phyloP scores from a whole-genome alignment of 768 basidiomycete species.

The Ephemerocybe angulata region DNA sequence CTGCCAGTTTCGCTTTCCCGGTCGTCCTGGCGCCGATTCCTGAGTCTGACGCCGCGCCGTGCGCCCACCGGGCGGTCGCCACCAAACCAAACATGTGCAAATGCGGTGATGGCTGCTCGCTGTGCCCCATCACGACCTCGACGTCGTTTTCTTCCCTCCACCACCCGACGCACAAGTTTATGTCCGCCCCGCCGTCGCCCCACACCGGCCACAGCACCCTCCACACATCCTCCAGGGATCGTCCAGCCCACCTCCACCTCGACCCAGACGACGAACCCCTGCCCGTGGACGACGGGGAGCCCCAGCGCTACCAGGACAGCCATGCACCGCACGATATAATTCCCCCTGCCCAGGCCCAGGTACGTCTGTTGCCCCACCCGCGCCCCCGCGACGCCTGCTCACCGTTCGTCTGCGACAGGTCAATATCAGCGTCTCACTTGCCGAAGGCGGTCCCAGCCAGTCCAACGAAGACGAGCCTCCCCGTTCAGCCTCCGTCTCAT shows the following conservation, averaged over 20 bases:
- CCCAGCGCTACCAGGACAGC: conserved; percentile 30
- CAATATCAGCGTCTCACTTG: conserved; percentile 45
- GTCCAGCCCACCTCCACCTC: conserved; percentile 51
- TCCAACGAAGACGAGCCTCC: conserved; percentile 49
- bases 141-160: conserved; percentile 12
- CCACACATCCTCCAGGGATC: conserved; percentile 44
- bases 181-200: conserved; percentile 42
- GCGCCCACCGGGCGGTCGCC: background rate
- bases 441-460: conserved; percentile 29
- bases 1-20: background rate
- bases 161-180: conserved; percentile 26
- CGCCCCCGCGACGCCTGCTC: background rate
- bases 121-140: background rate
- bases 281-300: conserved; percentile 36
- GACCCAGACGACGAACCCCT: conserved; percentile 31
- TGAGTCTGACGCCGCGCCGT: background rate
- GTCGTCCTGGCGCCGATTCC: background rate
- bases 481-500: conserved; percentile 71
- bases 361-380: background rate
- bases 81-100: conserved; percentile 4
- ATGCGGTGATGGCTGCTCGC: too few species aligned
- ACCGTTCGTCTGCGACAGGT: conserved; percentile 29
- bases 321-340: conserved; percentile 30
- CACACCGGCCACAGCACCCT: conserved; percentile 29
- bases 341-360: conserved; percentile 7